phyloP scores from a whole-genome alignment of 768 basidiomycete genomes.

The Lactarius hengduanensis region DNA sequence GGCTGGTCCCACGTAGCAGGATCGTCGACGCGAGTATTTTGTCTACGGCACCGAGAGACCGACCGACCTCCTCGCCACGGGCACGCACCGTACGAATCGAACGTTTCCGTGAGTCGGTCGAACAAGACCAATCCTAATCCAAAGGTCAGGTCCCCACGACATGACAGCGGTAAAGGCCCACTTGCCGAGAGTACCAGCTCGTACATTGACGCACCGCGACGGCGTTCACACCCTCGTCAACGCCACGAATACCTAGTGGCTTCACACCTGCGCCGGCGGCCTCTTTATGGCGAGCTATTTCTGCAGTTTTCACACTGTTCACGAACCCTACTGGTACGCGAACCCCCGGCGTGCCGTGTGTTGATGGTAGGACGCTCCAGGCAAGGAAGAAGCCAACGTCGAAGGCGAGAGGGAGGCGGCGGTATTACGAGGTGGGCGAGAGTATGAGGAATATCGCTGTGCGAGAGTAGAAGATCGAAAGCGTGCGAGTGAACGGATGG shows the following conservation, averaged over 20 bases:
- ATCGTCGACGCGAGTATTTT: slow-evolving; percentile 89
- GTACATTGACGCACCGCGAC: slow-evolving; percentile 91
- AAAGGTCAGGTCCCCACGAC: slow-evolving; percentile 21
- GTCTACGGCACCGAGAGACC: slow-evolving; percentile 72
- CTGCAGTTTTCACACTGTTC: slow-evolving; percentile 99
- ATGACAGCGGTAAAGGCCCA: slow-evolving; percentile 10
- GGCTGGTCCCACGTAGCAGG: slow-evolving; percentile 99
- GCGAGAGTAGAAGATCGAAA: too few relatives aligned
- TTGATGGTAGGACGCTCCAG: too few relatives aligned
- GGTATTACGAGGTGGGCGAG: too few relatives aligned
- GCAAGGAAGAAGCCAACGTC: too few relatives aligned
- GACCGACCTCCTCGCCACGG: slow-evolving; percentile 63
- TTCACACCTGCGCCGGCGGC: slow-evolving; percentile 71
- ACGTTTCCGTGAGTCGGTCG: slow-evolving; percentile 73
- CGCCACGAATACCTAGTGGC: slow-evolving; percentile 88
- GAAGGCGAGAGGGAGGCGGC: too few relatives aligned
- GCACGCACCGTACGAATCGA: slow-evolving; percentile 69
- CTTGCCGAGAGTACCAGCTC: slow-evolving; percentile 89
- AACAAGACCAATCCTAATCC: slow-evolving; percentile 90
- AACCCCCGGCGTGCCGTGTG: too few relatives aligned
- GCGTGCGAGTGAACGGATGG: too few relatives aligned
- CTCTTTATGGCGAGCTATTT: slow-evolving; percentile 95
- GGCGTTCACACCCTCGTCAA: slow-evolving; percentile 99
- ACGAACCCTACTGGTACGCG: slow-evolving; percentile 69
- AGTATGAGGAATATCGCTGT: too few relatives aligned